Evolutionary conservation across 495 filamentous ascomycete genomes (phyloP), one percentile per base, ranked within the genome.

Genomic region (Penicillium atrosanguineum): DNA sequence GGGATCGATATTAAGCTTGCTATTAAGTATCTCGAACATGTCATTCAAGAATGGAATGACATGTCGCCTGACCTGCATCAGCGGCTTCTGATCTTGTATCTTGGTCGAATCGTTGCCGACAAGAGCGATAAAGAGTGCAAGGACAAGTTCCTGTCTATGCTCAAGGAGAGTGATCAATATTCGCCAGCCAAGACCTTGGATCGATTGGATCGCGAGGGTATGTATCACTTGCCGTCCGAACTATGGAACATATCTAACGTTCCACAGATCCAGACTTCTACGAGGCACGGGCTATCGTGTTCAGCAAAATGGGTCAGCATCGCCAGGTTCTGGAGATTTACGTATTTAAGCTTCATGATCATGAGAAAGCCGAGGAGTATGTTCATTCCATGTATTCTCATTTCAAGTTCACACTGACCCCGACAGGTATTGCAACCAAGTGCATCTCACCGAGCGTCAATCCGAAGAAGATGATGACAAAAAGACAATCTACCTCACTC

Each of bases 241-340:
- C 2, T 8, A 14, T 19, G 9, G 11, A 8, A 8, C 20, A 15
- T 19, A 8, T 20, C 34, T 52, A 43, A 52, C 34, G 8, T 7
- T 38, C 0, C 16, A 28, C 16, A 93, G 90, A 96, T 67, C 81
- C 91, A 1, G 77, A 83, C 14, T 95, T 94, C 66, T 95, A 87
- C 71, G 94, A 97, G 69, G 86, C 90, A 5, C 86, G 91, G 47
- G 95, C 95, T 19, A 86, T 97, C 29, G 86, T 97, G 8, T 84
- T 97, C 28, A 91, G 90, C 69, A 95, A 95, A 59, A 95, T 99
- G 89, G 91, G 89, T 8, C 88, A 91, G 52, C 92, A 99, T 71
- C 88, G 90, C 64, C 90, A 96, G 67, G 93, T 95, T 0, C 71
- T 99, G 19, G 87, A 92, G 68, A 95, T 97, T 21, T 99, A 96